Base-by-base conservation (phyloP, 345 rosid genomes). In the Turritis glabra region DNA sequence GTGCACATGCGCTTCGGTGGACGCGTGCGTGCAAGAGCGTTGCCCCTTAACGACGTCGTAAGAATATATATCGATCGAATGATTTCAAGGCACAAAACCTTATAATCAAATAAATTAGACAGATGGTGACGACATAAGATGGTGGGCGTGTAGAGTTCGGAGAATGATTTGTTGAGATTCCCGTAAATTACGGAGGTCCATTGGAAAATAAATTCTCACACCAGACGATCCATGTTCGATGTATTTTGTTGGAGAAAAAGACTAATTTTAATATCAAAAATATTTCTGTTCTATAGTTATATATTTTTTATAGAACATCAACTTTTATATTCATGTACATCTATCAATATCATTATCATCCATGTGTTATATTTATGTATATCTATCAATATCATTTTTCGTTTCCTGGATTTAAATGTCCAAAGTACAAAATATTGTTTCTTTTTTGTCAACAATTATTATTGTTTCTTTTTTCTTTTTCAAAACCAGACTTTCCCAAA, bases 141-240 rank as follows among this genome's bases (percentile, higher is more conserved):
- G 71, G 70, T 68, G 74, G 73, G 74, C 73, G 63, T 68, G 63
- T 62, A 63, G 75, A 61, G 66, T 77, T 54, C 19, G 51, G 66
- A 54, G 71, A 70, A 77, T 77, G 75, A 70, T 76, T 76, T 43
- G 63, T 76, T 38, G 52, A 51, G 71, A 37, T 53, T 33, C 59
- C 80, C 80, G 80, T 70, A 26, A 77, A 18, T 77, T 64, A 47
- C 80, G 80, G 80, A 70, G 66, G 51, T 55, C 74, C 72, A 69
- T 8, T 53, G 52, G 44, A 44, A 54, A 17, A 32, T 0, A 69
- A 60, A 60, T 40, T 52, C 18, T 51, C 68, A 10, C 61, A 27
- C 60, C 78, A 67, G 32, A 55, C 37, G 48, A 50, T 68, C 70
- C 58, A 70, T 77, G 66, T 70, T 77, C 80, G 53, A 70, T 77